Conservation (phyloP, 2,329 filamentous ascomycete genomes). For the Chaetomiaceae sp. region DNA sequence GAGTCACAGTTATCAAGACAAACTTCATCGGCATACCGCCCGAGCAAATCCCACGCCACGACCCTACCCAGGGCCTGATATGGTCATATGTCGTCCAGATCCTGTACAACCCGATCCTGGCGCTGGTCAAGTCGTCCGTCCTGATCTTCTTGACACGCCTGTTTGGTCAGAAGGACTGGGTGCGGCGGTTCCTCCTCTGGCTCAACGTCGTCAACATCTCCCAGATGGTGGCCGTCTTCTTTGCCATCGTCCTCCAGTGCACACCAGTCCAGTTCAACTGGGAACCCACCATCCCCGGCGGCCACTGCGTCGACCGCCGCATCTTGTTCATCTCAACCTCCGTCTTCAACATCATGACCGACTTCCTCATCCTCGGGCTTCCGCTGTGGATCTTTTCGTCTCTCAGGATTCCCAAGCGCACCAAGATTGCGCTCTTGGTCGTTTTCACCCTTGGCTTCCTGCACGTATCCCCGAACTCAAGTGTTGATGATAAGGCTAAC, state of each 20-base stretch:
- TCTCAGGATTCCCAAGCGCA: slow-evolving; percentile 30
- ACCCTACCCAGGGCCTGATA: slow-evolving; percentile 26
- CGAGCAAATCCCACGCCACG: slow-evolving; percentile 24
- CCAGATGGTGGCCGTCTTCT: slow-evolving; percentile 31
- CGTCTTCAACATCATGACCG: slow-evolving; percentile 41
- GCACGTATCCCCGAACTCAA: slow-evolving; percentile 21
- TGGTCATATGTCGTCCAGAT: slow-evolving; percentile 34
- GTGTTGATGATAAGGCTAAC: not conserved
- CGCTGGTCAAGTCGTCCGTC: slow-evolving; percentile 34
- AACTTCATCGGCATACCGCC: slow-evolving; percentile 29
- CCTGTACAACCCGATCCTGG: slow-evolving; percentile 35
- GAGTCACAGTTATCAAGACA: slow-evolving; percentile 29
- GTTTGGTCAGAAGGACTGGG: slow-evolving; percentile 29
- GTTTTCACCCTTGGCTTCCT: slow-evolving; percentile 33
- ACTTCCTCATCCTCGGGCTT: slow-evolving; percentile 40
- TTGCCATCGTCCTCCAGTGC: slow-evolving; percentile 37
- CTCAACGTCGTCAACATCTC: slow-evolving; percentile 31
- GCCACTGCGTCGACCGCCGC: slow-evolving; percentile 34
- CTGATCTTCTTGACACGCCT: slow-evolving; percentile 33
- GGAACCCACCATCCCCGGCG: slow-evolving; percentile 37
- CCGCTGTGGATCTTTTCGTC: slow-evolving; percentile 36
- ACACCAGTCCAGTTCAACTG: slow-evolving; percentile 41
- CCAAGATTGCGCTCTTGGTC: slow-evolving; percentile 31
- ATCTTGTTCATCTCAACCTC: slow-evolving; percentile 34
- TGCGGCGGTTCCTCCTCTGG: slow-evolving; percentile 29